Evolutionary conservation across 2,329 filamentous ascomycete species (phyloP).

Genomic region (Didymella keratinophila): DNA sequence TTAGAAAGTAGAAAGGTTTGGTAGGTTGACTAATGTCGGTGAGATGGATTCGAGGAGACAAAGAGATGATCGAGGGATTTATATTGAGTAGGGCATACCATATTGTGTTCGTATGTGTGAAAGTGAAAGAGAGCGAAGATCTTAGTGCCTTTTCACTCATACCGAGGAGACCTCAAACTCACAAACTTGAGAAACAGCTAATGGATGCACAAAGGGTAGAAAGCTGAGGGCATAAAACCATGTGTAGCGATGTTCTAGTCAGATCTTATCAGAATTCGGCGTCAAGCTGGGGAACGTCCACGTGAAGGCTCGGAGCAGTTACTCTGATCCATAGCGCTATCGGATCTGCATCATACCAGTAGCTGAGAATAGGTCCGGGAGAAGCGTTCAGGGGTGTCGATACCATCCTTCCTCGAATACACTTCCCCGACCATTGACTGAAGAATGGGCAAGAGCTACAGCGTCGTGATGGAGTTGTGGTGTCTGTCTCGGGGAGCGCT

Average conservation of each 20-base stretch:
- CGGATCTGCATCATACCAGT: too few relatives aligned
- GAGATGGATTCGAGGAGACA: neutral
- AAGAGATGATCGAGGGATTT: neutral
- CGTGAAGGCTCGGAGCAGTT: neutral
- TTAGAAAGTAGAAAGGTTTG: neutral
- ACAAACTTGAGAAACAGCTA: neutral
- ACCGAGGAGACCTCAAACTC: neutral
- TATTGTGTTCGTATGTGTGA: neutral
- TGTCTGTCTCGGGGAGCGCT: neutral
- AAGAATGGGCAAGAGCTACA: neutral
- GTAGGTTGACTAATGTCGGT: neutral
- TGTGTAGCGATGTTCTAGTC: neutral
- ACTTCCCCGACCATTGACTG: neutral
- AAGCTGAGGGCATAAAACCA: neutral
- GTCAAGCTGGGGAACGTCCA: neutral
- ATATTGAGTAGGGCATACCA: neutral
- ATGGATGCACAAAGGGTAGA: neutral
- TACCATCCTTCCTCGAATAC: neutral
- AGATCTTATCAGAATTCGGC: neutral
- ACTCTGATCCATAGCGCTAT: too few relatives aligned
- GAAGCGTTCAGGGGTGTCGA: neutral
- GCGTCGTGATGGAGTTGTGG: neutral
- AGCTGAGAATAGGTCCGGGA: neutral
- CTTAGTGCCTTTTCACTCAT: neutral
- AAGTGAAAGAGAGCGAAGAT: neutral